A percentile compares a stretch with the other conserved stretches of the same genome.
Conservation (phyloP, 2,329 filamentous ascomycete genomes). For the Cladosporium sp. region DNA sequence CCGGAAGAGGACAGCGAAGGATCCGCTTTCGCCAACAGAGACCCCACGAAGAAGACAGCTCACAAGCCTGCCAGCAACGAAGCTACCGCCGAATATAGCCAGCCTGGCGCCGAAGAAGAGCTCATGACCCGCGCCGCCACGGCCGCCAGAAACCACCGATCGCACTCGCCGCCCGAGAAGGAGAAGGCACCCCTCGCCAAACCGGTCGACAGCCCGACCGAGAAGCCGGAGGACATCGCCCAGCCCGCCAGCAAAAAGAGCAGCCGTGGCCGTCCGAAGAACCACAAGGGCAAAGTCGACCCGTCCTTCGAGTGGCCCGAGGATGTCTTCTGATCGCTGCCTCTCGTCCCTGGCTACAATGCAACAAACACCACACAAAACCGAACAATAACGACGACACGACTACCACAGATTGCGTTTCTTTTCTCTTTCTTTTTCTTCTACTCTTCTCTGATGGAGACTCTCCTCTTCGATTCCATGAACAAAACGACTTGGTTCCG, state of each 20-base stretch:
- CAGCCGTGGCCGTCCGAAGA: neutral
- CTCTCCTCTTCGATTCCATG: too few species aligned
- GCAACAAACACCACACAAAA: neutral
- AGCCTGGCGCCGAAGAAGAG: constrained; percentile 15
- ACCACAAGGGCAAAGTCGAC: constrained; percentile 1
- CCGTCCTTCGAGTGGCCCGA: constrained; percentile 30
- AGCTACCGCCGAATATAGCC: constrained; percentile 23
- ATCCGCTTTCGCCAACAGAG: constrained; percentile 11
- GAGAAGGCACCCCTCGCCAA: neutral
- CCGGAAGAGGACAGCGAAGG: constrained; percentile 30
- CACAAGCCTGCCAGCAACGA: constrained; percentile 24
- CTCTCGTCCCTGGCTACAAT: neutral
- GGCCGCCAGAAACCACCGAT: constrained; percentile 17
- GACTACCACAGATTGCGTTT: neutral
- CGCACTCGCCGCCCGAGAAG: neutral
- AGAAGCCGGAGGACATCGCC: too few species aligned
- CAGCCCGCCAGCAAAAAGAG: neutral
- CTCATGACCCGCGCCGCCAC: constrained; percentile 21
- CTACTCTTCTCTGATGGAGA: too few species aligned
- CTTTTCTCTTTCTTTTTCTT: too few species aligned
- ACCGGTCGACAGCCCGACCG: neutral
- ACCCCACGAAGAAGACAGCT: constrained; percentile 22
- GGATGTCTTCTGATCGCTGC: constrained; percentile 27
- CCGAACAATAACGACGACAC: neutral
- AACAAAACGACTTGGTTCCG: too few species aligned